Evolutionary conservation across 2,329 filamentous ascomycete species (phyloP).

Genomic region (Neoscytalidium dimidiatum): DNA sequence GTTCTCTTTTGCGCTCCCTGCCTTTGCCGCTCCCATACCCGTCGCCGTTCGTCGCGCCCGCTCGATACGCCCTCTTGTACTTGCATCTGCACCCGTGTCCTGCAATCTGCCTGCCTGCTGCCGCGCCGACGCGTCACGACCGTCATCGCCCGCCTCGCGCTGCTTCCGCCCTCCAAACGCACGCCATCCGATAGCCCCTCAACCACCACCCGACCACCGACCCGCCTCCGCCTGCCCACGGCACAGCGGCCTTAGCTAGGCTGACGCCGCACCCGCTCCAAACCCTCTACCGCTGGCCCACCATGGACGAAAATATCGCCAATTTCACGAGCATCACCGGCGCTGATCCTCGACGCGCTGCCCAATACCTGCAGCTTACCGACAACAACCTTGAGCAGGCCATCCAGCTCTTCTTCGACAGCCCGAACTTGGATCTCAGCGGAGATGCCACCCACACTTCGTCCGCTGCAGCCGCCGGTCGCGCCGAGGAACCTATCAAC

Average conservation of each 20-base stretch:
- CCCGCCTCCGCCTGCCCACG: neutral
- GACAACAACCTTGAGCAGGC: conserved; percentile 82
- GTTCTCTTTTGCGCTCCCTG: neutral
- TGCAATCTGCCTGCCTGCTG: neutral
- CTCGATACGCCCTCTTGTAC: neutral
- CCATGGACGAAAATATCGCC: conserved; percentile 61
- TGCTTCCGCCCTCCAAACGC: neutral
- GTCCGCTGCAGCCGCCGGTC: conserved; percentile 29
- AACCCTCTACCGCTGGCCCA: neutral
- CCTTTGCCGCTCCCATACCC: neutral
- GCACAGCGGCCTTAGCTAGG: neutral
- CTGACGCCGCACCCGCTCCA: neutral
- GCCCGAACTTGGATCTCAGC: conserved; percentile 67
- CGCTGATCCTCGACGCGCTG: conserved; percentile 70
- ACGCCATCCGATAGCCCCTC: neutral
- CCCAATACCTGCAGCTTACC: conserved; percentile 82
- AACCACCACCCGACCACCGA: too few species aligned
- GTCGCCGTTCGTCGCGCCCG: neutral
- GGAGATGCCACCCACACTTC: conserved; percentile 37
- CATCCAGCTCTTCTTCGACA: conserved; percentile 87
- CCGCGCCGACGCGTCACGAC: neutral
- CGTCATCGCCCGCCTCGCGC: neutral
- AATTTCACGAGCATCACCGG: conserved; percentile 83
- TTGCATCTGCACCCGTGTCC: neutral
- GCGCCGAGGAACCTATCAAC: conserved; percentile 60